Percentiles rank a stretch among this genome's conserved stretches.
phyloP scores from a whole-genome alignment of 73 alveolate genomes.

The Paramecium sonneborni region DNA sequence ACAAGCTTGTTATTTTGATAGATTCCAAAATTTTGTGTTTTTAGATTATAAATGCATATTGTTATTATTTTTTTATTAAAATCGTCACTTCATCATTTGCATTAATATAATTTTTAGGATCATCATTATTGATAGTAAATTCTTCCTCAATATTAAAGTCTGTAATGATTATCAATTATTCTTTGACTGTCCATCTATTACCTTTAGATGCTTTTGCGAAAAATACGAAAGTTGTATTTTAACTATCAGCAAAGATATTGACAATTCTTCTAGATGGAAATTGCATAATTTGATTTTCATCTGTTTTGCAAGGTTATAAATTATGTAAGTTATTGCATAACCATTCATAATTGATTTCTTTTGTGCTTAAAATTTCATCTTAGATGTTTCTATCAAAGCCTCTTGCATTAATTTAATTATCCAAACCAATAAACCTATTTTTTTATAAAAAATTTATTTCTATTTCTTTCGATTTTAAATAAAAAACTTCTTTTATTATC shows the following conservation, averaged over 20 bases:
- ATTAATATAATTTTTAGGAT: background rate
- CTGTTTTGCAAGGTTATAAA: constrained; percentile 6
- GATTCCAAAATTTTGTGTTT: background rate
- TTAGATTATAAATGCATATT: background rate
- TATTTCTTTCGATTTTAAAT: background rate
- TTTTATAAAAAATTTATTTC: background rate
- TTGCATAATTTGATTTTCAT: background rate
- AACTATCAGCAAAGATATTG: background rate
- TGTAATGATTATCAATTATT: background rate
- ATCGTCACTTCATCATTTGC: background rate
- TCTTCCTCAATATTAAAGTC: background rate
- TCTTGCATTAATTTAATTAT: background rate
- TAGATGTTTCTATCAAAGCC: background rate
- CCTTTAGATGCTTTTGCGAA: background rate
- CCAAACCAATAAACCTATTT: background rate
- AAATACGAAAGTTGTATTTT: background rate
- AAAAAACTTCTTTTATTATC: background rate
- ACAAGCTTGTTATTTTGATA: background rate
- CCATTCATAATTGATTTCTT: background rate
- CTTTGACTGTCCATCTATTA: background rate
- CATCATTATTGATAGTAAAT: background rate
- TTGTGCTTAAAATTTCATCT: background rate
- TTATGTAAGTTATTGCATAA: background rate
- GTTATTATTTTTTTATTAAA: background rate
- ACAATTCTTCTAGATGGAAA: background rate